These are phyloP conservation scores for Rubroboletus pulcherrimus DNA, from an alignment of 768 basidiomycete genomes.

Conservation along the genomic window DNA sequence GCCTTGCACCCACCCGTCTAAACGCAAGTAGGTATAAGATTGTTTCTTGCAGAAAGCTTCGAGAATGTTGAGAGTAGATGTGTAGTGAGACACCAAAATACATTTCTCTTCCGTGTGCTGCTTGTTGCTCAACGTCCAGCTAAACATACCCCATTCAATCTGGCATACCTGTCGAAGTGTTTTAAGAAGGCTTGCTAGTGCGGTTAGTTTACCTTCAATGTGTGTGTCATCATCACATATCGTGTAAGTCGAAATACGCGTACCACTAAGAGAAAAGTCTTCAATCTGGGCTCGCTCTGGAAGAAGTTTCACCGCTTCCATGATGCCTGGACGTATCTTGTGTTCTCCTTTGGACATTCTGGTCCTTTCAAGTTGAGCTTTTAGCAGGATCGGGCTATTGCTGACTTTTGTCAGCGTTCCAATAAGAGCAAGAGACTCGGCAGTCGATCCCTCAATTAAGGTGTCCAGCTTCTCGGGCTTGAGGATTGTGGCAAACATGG, in stretches of 20 bases:
- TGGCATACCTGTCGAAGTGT: slow-evolving; percentile 51
- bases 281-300: slow-evolving; percentile 58
- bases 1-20: slow-evolving; percentile 66
- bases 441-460: slow-evolving; percentile 66
- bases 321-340: slow-evolving; percentile 47
- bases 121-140: slow-evolving; percentile 1
- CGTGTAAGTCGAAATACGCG: slow-evolving; percentile 10
- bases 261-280: slow-evolving; percentile 81
- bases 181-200: slow-evolving; percentile 61
- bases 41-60: slow-evolving; percentile 79
- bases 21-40: slow-evolving; percentile 73
- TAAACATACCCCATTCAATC: not conserved
- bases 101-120: slow-evolving; percentile 89
- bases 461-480: slow-evolving; percentile 65
- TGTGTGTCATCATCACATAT: slow-evolving; percentile 1
- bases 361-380: slow-evolving; percentile 68
- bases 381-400: slow-evolving; percentile 86
- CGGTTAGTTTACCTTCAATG: slow-evolving; percentile 65
- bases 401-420: slow-evolving; percentile 83
- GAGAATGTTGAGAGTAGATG: slow-evolving; percentile 87
- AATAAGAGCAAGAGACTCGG: slow-evolving; percentile 77
- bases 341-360: slow-evolving; percentile 40
- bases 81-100: slow-evolving; percentile 95
- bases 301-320: slow-evolving; percentile 58
- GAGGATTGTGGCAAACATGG: slow-evolving; percentile 75